These are phyloP conservation scores for Geotrichum candidum DNA, from an alignment of 1,139 yeast genomes.

Conservation along the genomic window DNA sequence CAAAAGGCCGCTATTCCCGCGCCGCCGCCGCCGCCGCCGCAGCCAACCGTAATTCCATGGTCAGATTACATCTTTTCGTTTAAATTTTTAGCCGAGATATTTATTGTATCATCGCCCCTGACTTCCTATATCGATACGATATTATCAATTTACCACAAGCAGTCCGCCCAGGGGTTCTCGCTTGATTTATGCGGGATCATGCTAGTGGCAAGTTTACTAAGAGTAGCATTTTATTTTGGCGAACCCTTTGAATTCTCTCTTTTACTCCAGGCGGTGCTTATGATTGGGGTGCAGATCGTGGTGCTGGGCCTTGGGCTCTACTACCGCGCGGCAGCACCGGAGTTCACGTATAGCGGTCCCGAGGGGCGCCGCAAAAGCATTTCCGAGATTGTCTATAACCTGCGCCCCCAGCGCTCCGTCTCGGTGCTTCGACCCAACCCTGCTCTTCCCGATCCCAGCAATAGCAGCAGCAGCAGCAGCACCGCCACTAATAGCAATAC, in stretches of 20 bases:
- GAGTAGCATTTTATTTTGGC: slow-evolving; percentile 70
- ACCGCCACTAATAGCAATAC: neutral
- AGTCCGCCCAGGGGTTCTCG: slow-evolving; percentile 73
- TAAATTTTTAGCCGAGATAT: slow-evolving; percentile 22
- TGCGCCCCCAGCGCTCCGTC: slow-evolving; percentile 7
- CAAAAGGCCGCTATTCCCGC: neutral
- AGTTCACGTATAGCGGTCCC: neutral
- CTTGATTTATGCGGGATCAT: slow-evolving; percentile 87
- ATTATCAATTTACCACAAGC: slow-evolving; percentile 54
- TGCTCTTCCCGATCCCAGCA: neutral
- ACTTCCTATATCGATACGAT: slow-evolving; percentile 84
- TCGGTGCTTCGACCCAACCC: slow-evolving; percentile 1
- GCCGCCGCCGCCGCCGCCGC: neutral
- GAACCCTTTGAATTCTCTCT: slow-evolving; percentile 74
- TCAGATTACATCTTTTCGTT: slow-evolving; percentile 12
- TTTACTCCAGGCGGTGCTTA: slow-evolving; percentile 67
- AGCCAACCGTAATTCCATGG: neutral
- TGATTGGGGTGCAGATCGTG: slow-evolving; percentile 67
- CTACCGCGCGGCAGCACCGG: slow-evolving; percentile 41
- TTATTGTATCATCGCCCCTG: slow-evolving; percentile 56
- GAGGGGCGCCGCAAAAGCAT: slow-evolving; percentile 5
- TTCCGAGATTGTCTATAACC: slow-evolving; percentile 3
- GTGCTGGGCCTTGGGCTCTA: slow-evolving; percentile 56
- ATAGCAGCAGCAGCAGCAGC: neutral
- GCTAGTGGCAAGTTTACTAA: slow-evolving; percentile 68